Conservation (phyloP, 2,329 filamentous ascomycete species). For the Microthyrium microscopicum region DNA sequence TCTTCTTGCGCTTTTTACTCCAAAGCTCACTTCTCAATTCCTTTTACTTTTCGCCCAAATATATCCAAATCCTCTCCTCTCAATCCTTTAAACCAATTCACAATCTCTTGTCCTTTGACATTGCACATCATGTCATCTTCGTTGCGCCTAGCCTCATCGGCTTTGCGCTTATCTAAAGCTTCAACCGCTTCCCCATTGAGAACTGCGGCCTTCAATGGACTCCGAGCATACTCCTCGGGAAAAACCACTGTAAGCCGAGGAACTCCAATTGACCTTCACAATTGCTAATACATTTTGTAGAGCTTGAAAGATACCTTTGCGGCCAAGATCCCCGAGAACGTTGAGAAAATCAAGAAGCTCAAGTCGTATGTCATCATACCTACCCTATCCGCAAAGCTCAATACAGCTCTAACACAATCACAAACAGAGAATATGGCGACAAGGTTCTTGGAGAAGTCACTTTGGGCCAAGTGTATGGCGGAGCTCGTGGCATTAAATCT, state of each 20-base stretch:
- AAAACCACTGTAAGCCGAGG: conserved; percentile 59
- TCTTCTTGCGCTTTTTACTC: too few relatives aligned
- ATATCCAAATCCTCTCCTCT: conserved; percentile 20
- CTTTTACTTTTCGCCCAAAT: conserved; percentile 12
- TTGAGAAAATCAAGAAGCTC: conserved; percentile 98
- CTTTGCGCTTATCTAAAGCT: conserved; percentile 59
- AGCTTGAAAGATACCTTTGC: conserved; percentile 97
- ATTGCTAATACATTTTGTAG: conserved; percentile 29
- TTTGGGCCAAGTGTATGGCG: conserved; percentile 97
- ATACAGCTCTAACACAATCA: too few relatives aligned
- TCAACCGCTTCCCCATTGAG: conserved; percentile 47
- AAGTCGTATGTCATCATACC: conserved; percentile 70
- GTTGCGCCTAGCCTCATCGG: conserved; percentile 63
- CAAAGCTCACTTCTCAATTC: conserved; percentile 1
- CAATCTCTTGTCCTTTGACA: neutral
- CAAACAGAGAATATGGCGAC: conserved; percentile 74
- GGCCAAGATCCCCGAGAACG: conserved; percentile 85
- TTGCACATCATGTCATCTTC: conserved; percentile 58
- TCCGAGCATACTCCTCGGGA: conserved; percentile 74
- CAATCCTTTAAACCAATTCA: conserved; percentile 11
- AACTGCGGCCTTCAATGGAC: conserved; percentile 59
- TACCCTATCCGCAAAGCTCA: too few relatives aligned
- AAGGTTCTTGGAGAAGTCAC: conserved; percentile 97
- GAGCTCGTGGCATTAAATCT: conserved; percentile 96
- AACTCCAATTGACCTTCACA: conserved; percentile 4